Base-by-base conservation (phyloP, 2,329 filamentous ascomycete species). In the Trichoderma atroviride region DNA sequence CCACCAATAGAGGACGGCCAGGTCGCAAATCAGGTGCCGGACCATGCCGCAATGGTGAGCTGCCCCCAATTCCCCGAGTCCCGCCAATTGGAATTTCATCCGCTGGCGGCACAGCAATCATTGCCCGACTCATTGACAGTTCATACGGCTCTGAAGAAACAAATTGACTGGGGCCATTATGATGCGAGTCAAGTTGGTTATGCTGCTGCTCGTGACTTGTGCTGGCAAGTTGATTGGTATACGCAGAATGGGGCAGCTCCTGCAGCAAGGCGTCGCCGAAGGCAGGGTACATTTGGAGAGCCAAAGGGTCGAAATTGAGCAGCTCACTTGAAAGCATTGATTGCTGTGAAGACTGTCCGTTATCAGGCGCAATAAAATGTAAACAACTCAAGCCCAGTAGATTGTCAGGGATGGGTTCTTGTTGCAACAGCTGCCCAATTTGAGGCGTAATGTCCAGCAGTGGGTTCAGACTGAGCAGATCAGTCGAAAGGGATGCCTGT, bases 211-310 rank as follows among this genome's bases (percentile, higher is more conserved):
- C 55, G 5, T 35, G 55, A 22, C 55, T 22, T n/a, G 31, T 67
- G 29, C 52, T 40, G n/a, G 37, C 13, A 4, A 67, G 9, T 31
- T 37, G n/a, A 27, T 59, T 37, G 22, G 40, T 11, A 7, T 50
- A 55, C 40, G 19, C 29, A 27, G 53, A 24, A n/a, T 52, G 53
- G 10, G 47, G 43, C 24, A 60, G 19, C 19, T 68, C 61, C 27
- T 69, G 64, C 53, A 70, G 31, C 27, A 52, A 35, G 2, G 40
- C 11, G 16, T 59, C 40, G n/a, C 16, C 37, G 10, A 61, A 50
- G 27, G 52, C 37, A 14, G 69, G 56, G 37, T 68, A 70, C 14
- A 29, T 50, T 11, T 56, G 27, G 4, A 69, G 57, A 53, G 71
- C 43, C 5, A 69, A 57, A 4, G 67, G 9, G 14, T 27, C 9